phyloP scores from a whole-genome alignment of 805 yeast species.

The Myxozyma lipomycoides region DNA sequence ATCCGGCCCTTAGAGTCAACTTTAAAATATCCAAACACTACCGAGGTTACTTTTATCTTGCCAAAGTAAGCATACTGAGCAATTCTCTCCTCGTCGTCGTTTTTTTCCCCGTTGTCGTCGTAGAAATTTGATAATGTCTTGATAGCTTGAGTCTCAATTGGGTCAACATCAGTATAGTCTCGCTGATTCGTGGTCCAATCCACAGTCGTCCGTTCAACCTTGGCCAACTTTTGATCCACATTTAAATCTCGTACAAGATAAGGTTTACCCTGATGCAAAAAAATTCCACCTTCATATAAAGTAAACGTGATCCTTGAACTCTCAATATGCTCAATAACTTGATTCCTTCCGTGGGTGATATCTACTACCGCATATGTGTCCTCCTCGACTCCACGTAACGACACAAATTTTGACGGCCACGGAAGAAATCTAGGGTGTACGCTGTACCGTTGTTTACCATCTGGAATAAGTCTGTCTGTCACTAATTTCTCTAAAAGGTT shows the following conservation, averaged over 20 bases:
- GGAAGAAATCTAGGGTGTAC: slow-evolving; percentile 63
- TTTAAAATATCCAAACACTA: slow-evolving; percentile 92
- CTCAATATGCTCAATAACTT: slow-evolving; percentile 84
- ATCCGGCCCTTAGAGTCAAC: slow-evolving; percentile 70
- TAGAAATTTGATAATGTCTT: slow-evolving; percentile 6
- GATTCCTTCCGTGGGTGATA: slow-evolving; percentile 68
- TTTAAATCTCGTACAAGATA: slow-evolving; percentile 83
- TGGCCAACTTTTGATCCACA: slow-evolving; percentile 72
- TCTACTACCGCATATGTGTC: slow-evolving; percentile 87
- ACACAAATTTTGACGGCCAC: slow-evolving; percentile 73
- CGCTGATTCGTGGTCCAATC: slow-evolving; percentile 92
- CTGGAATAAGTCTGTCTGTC: slow-evolving; percentile 29
- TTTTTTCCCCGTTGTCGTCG: neutral
- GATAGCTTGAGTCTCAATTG: slow-evolving; percentile 42
- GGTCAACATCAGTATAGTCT: slow-evolving; percentile 91
- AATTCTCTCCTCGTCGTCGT: neutral
- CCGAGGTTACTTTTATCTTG: slow-evolving; percentile 60
- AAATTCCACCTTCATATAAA: slow-evolving; percentile 80
- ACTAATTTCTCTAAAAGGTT: slow-evolving; percentile 39
- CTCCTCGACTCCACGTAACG: slow-evolving; percentile 79
- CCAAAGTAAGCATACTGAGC: slow-evolving; percentile 59
- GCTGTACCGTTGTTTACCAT: slow-evolving; percentile 43
- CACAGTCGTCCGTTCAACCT: slow-evolving; percentile 81
- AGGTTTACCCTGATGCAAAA: slow-evolving; percentile 89
- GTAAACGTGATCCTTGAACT: slow-evolving; percentile 87